These are phyloP conservation scores for Fusarium sp. DNA, from an alignment of 2,329 filamentous ascomycete genomes.

Conservation along the genomic window DNA sequence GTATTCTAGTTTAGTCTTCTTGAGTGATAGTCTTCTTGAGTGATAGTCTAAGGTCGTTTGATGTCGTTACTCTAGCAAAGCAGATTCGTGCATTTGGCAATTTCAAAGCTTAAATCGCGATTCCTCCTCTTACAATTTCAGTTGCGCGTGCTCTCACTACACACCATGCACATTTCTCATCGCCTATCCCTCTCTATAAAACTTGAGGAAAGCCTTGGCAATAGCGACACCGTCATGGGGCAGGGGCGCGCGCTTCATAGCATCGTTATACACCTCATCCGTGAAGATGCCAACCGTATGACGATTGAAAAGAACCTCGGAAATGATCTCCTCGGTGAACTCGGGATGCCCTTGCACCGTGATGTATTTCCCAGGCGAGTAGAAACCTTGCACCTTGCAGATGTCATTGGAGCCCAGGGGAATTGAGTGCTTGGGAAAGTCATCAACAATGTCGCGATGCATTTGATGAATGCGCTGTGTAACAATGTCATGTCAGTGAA, in stretches of 20 bases:
- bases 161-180: background rate
- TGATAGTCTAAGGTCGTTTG: conserved; percentile 2
- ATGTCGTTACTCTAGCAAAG: conserved; percentile 14
- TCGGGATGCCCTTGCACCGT: conserved; percentile 65
- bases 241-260: conserved; percentile 72
- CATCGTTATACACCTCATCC: conserved; percentile 77
- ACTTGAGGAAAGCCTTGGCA: conserved; percentile 79
- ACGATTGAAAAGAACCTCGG: conserved; percentile 61
- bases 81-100: conserved; percentile 14
- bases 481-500: conserved; percentile 59
- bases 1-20: background rate
- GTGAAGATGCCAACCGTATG: conserved; percentile 76
- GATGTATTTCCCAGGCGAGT: conserved; percentile 55
- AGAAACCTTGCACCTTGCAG: conserved; percentile 61
- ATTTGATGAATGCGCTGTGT: conserved; percentile 60
- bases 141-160: background rate
- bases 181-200: conserved; percentile 70
- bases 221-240: conserved; percentile 86
- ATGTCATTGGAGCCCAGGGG: conserved; percentile 58
- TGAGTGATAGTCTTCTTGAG: background rate
- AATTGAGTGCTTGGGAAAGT: conserved; percentile 55
- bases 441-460: conserved; percentile 61
- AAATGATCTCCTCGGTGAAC: conserved; percentile 58
- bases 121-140: conserved; percentile 4
- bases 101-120: conserved; percentile 8